These are phyloP conservation scores for Suillus hirtellus DNA, from an alignment of 768 basidiomycete genomes.

Conservation along the genomic window DNA sequence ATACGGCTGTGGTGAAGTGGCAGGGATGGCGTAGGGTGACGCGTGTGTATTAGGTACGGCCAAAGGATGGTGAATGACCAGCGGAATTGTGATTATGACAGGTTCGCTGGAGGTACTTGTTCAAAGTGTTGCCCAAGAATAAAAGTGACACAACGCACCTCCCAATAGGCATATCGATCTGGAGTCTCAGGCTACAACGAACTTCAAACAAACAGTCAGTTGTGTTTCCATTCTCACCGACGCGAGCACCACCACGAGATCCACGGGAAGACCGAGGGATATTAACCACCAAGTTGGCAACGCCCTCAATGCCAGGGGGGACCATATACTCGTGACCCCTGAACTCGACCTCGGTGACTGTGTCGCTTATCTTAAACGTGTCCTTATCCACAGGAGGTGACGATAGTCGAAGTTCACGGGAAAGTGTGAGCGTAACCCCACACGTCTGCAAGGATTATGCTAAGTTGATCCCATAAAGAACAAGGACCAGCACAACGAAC, in stretches of 20 bases:
- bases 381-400: slow-evolving; percentile 41
- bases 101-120: slow-evolving; percentile 57
- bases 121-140: slow-evolving; percentile 12
- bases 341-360: slow-evolving; percentile 67
- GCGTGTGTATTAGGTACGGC: slow-evolving; percentile 45
- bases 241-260: slow-evolving; percentile 59
- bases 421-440: slow-evolving; percentile 60
- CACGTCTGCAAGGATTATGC: slow-evolving; percentile 52
- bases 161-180: slow-evolving; percentile 64
- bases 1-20: slow-evolving; percentile 21
- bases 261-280: slow-evolving; percentile 68
- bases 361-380: slow-evolving; percentile 67
- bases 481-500: slow-evolving; percentile 34
- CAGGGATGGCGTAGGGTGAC: slow-evolving; percentile 24
- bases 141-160: slow-evolving; percentile 45
- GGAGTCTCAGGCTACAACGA: slow-evolving; percentile 59
- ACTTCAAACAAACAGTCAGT: slow-evolving; percentile 70
- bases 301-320: slow-evolving; percentile 71
- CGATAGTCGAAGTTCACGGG: slow-evolving; percentile 60
- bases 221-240: slow-evolving; percentile 46
- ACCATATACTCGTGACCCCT: slow-evolving; percentile 75
- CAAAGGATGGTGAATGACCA: slow-evolving; percentile 64
- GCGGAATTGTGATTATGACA: slow-evolving; percentile 61
- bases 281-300: slow-evolving; percentile 79
- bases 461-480: slow-evolving; percentile 8